phyloP scores from a whole-genome alignment of 2,329 filamentous ascomycete species.

The Cadophora malorum region DNA sequence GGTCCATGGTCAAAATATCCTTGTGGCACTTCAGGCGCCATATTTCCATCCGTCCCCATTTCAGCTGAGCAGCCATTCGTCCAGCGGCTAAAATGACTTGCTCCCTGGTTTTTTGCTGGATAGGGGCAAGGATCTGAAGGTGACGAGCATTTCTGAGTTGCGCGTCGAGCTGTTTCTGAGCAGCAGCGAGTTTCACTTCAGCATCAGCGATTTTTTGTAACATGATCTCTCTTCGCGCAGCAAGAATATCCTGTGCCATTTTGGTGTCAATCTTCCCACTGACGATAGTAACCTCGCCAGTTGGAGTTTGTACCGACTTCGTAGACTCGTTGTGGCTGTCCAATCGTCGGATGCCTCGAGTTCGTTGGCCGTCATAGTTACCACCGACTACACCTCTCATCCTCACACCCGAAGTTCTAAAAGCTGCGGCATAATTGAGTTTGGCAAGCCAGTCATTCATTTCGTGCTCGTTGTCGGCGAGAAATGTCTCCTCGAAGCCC shows the following conservation, averaged over 20 bases:
- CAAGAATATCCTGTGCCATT: constrained; percentile 85
- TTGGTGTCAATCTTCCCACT: constrained; percentile 79
- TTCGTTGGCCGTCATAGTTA: constrained; percentile 82
- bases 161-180: constrained; percentile 80
- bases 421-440: constrained; percentile 94
- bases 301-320: constrained; percentile 70
- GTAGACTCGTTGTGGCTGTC: constrained; percentile 57
- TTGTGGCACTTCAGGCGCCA: constrained; percentile 91
- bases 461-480: constrained; percentile 89
- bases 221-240: constrained; percentile 83
- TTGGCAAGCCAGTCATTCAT: constrained; percentile 97
- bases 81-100: constrained; percentile 84
- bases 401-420: constrained; percentile 87
- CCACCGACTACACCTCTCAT: constrained; percentile 88
- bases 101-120: constrained; percentile 89
- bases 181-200: constrained; percentile 75
- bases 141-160: constrained; percentile 90
- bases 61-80: constrained; percentile 84
- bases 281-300: constrained; percentile 75
- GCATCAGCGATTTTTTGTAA: constrained; percentile 81
- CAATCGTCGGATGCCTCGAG: constrained; percentile 73
- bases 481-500: constrained; percentile 85
- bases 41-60: constrained; percentile 93
- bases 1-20: constrained; percentile 83
- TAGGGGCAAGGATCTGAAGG: constrained; percentile 84